These are phyloP conservation scores for Cucumis sativus DNA, from an alignment of 306 rosid species.

Conservation along the genomic window Cucumber_9930_V3 NC_026655.2:29628501-29629000, in stretches of 20 bases:
- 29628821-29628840: not conserved
- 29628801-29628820: not conserved
- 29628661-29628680: slow-evolving; percentile 45
- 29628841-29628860: not conserved
- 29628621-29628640: slow-evolving; percentile 31
- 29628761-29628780: slow-evolving; percentile 37
- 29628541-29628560: not conserved
- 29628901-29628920: not conserved
- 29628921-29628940: not conserved
- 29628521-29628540: not conserved
- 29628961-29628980: not conserved
- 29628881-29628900: not conserved
- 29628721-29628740: slow-evolving; percentile 46
- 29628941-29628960: not conserved
- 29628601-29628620: not conserved
- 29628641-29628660: slow-evolving; percentile 34
- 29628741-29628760: slow-evolving; percentile 45
- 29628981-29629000: no score
- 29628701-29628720: slow-evolving; percentile 42
- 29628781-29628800: slow-evolving; percentile 22
- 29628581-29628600: not conserved
- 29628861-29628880: not conserved
- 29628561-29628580: not conserved
- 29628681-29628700: slow-evolving; percentile 35
- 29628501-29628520: not conserved